Percentiles rank a stretch among this genome's conserved stretches.
Evolutionary conservation across 2,329 filamentous ascomycete genomes (phyloP).

Genomic region (Scedosporium aurantiacum): DNA sequence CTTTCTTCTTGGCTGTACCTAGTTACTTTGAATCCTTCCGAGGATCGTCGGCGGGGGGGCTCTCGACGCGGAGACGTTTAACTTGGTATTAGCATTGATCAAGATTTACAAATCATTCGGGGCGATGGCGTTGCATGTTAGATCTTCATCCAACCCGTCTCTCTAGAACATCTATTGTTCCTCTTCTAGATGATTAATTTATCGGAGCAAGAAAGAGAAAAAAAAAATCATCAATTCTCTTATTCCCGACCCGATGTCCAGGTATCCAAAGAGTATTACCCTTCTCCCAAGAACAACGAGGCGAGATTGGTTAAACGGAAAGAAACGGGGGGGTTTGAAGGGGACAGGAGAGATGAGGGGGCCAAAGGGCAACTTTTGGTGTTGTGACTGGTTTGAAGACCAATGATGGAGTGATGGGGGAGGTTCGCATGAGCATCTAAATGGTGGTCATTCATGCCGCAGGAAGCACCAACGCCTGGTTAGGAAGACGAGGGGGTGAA

Average conservation of each 20-base stretch:
- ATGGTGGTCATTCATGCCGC: slow-evolving; percentile 3
- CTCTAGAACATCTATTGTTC: background rate
- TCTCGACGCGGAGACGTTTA: background rate
- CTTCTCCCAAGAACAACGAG: background rate
- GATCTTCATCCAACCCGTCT: too few species aligned
- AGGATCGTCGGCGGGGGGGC: background rate
- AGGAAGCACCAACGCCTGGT: background rate
- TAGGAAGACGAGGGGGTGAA: background rate
- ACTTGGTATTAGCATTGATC: background rate
- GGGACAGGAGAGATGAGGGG: background rate
- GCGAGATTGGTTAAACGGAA: too few species aligned
- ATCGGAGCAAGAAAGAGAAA: too few species aligned
- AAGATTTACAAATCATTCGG: slow-evolving; percentile 1
- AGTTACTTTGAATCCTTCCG: background rate
- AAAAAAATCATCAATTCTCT: background rate
- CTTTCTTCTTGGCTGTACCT: background rate
- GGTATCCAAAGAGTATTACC: background rate
- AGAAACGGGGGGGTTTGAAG: background rate
- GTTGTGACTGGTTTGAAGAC: background rate
- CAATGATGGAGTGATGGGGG: background rate
- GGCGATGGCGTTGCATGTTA: background rate
- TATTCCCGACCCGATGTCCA: background rate
- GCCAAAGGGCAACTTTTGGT: background rate
- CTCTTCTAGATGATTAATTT: background rate
- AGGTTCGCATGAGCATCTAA: background rate